These are phyloP conservation scores for Vaccinium macrocarpon DNA, from an alignment of 148 eudicot genomes.

Conservation along the genomic window DNA sequence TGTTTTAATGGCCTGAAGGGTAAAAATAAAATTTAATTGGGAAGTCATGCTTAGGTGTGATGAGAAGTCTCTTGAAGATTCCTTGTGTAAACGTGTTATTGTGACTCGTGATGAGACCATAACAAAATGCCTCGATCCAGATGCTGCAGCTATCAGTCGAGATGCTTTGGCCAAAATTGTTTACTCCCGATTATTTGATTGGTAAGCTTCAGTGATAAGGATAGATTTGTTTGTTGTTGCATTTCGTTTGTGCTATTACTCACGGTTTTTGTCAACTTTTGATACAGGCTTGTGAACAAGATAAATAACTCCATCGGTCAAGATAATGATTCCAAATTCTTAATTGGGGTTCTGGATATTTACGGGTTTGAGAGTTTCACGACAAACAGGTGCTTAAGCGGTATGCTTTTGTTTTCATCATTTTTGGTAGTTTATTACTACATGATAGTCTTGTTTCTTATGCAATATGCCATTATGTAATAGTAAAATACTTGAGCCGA, in stretches of 20 bases:
- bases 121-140: slow-evolving; percentile 74
- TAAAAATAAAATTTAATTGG: slow-evolving; percentile 5
- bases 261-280: slow-evolving; percentile 16
- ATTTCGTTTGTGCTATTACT: background rate
- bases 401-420: slow-evolving; percentile 86
- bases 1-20: background rate
- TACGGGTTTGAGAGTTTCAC: slow-evolving; percentile 99
- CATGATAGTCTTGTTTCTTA: slow-evolving; percentile 15
- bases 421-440: slow-evolving; percentile 28
- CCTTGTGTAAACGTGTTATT: slow-evolving; percentile 91
- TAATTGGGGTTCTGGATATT: slow-evolving; percentile 91
- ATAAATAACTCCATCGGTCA: slow-evolving; percentile 96
- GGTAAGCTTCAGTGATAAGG: slow-evolving; percentile 47
- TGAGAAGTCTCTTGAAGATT: slow-evolving; percentile 85
- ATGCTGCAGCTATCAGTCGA: slow-evolving; percentile 72
- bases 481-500: background rate
- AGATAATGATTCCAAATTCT: slow-evolving; percentile 74
- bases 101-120: slow-evolving; percentile 91
- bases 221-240: slow-evolving; percentile 2
- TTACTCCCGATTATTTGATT: slow-evolving; percentile 87
- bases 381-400: slow-evolving; percentile 99
- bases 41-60: slow-evolving; percentile 66
- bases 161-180: slow-evolving; percentile 92
- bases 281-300: slow-evolving; percentile 86
- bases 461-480: background rate